A percentile compares a stretch with the other conserved stretches of the same genome.
Evolutionary conservation across 73 alveolate species (phyloP).

Genomic region (Tetrahymena thermophila): DNA sequence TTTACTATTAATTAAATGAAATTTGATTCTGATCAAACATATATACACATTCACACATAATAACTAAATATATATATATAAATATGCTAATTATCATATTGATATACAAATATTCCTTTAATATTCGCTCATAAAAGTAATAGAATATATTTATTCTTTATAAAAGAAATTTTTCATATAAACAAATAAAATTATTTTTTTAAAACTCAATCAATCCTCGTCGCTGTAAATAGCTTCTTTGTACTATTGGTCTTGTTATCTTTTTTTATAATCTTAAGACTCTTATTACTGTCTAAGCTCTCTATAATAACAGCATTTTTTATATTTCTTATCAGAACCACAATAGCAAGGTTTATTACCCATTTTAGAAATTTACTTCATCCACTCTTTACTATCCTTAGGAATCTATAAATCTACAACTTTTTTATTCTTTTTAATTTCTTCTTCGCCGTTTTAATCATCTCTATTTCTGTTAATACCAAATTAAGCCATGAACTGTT

Average conservation of each 20-base stretch:
- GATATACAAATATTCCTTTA: too few species aligned
- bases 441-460: not conserved
- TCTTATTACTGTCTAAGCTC: conserved; percentile 13
- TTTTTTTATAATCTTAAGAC: not conserved
- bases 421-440: not conserved
- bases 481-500: conserved; percentile 12
- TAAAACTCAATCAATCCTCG: not conserved
- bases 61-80: not conserved
- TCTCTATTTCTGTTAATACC: conserved; percentile 1
- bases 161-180: too few species aligned
- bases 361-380: conserved; percentile 13
- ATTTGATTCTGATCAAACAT: not conserved
- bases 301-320: conserved; percentile 16
- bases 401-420: conserved; percentile 1
- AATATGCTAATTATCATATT: too few species aligned
- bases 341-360: conserved; percentile 38
- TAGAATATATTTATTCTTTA: too few species aligned
- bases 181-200: not conserved
- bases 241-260: conserved; percentile 7
- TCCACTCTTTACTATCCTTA: conserved; percentile 29
- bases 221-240: not conserved
- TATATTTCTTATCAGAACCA: conserved; percentile 25
- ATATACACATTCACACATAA: not conserved
- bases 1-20: too few species aligned
- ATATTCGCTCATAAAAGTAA: too few species aligned